Evolutionary conservation across 768 basidiomycete genomes (phyloP), one percentile per base, ranked within the genome.

Genomic region (Tephrocybe rancida): DNA sequence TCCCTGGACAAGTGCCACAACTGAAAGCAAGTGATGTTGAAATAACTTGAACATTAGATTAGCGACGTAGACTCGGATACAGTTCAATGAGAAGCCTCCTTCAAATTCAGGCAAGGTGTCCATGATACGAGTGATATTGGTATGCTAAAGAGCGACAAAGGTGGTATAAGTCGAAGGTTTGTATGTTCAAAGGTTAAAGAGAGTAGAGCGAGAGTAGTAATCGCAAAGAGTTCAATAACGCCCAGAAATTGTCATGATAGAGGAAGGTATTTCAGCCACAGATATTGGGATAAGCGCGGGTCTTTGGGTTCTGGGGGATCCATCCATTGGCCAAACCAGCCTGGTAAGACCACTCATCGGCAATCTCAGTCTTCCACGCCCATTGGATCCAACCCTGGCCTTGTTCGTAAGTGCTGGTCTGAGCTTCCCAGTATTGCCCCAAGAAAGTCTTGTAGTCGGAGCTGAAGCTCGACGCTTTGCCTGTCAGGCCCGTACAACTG

Each of bases 341-440:
- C 58, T 89, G 82, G 73, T 96, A 96, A 0, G 88, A 80, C 95
- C 95, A 97, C 53, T 96, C 95, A 57, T 92, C 89, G 2, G 90
- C 87, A 55, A 72, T 72, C 68, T 93, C 91, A 0, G 90, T 68
- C 72, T 92, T 92, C 90, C 90, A 92, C 1, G 88, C 83, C 90
- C 90, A 91, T 66, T 86, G 83, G 21, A 90, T 67, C 90, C 90
- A 92, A 3, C 89, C 90, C 44, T 76, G 72, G n/a, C 74, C 85
- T 46, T 72, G 72, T 74, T 92, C 90, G 55, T 78, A 92, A 3
- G 90, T 76, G 46, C 79, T 84, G 14, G 84, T 82, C 70, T 95
- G 94, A 0, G 89, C 92, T 65, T 94, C 92, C 87, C 87, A 96
- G 67, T 77, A 84, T 65, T 90, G 80, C 29, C 91, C 73, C 38